Conservation (phyloP, 2,329 filamentous ascomycete species). For the Xylariaceae sp. region DNA sequence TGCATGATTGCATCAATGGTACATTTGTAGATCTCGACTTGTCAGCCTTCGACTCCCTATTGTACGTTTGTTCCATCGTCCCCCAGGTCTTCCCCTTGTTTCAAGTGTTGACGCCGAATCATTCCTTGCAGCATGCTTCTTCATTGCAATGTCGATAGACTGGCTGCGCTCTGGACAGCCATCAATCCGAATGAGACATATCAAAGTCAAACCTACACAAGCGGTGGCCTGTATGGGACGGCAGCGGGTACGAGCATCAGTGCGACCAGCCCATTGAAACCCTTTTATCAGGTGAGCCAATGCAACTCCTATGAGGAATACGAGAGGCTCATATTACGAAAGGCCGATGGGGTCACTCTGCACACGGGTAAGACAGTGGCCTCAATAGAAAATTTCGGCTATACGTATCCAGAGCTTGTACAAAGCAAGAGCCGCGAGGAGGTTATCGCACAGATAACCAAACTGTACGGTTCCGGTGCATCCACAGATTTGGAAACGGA, state of each 20-base stretch:
- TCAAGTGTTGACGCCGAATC: slow-evolving; percentile 12
- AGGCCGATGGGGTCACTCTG: slow-evolving; percentile 31
- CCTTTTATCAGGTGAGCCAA: slow-evolving; percentile 40
- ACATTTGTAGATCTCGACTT: slow-evolving; percentile 32
- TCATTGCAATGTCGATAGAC: slow-evolving; percentile 56
- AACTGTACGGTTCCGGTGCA: slow-evolving; percentile 39
- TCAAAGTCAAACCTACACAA: slow-evolving; percentile 25
- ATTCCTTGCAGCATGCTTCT: slow-evolving; percentile 41
- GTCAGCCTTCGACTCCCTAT: slow-evolving; percentile 45
- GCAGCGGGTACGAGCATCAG: slow-evolving; percentile 37
- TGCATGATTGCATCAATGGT: slow-evolving; percentile 40
- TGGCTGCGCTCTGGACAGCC: slow-evolving; percentile 50
- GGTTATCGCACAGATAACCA: slow-evolving; percentile 57
- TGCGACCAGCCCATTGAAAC: slow-evolving; percentile 44
- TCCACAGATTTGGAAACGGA: neutral
- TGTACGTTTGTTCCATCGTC: slow-evolving; percentile 33
- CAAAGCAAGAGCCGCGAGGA: slow-evolving; percentile 56
- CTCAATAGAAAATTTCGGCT: slow-evolving; percentile 34
- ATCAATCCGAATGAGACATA: slow-evolving; percentile 34
- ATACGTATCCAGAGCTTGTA: slow-evolving; percentile 39
- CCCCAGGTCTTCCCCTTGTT: too few species aligned
- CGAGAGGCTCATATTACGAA: slow-evolving; percentile 2
- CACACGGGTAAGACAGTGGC: slow-evolving; percentile 39
- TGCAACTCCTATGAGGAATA: neutral
- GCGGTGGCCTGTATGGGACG: slow-evolving; percentile 38